Conservation (phyloP, 1,284 basidiomycete species). For the Apiotrichum siamense region DNA sequence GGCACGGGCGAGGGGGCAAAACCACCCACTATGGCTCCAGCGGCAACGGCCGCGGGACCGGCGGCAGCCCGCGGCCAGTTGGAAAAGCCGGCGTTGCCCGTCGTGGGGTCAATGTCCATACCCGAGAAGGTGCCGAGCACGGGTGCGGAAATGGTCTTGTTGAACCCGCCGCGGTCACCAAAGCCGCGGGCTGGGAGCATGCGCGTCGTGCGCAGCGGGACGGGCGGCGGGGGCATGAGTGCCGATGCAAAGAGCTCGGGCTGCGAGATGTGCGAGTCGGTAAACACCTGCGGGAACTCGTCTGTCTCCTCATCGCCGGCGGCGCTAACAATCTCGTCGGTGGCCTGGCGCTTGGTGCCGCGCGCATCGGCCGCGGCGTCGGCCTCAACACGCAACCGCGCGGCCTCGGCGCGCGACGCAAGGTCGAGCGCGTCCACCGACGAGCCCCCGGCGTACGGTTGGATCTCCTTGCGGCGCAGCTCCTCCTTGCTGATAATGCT, state of each 20-base stretch:
- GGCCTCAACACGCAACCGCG: neutral
- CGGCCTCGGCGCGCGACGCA: slow-evolving; percentile 6
- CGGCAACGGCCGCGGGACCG: neutral
- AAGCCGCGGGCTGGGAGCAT: slow-evolving; percentile 7
- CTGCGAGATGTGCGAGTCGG: slow-evolving; percentile 24
- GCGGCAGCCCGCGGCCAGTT: neutral
- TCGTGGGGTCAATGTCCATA: slow-evolving; percentile 28
- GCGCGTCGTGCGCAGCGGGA: slow-evolving; percentile 8
- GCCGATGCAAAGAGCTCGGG: slow-evolving; percentile 27
- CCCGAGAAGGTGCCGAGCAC: slow-evolving; percentile 29
- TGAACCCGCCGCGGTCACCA: too few relatives aligned
- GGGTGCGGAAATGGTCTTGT: slow-evolving; percentile 38
- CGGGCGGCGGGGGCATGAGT: slow-evolving; percentile 14
- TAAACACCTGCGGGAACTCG: slow-evolving; percentile 41
- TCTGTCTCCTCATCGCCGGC: too few relatives aligned
- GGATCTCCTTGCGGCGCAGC: slow-evolving; percentile 24
- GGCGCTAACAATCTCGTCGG: too few relatives aligned
- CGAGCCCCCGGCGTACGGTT: slow-evolving; percentile 23
- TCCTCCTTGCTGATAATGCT: slow-evolving; percentile 29
- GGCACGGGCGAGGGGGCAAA: neutral
- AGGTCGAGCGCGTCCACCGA: slow-evolving; percentile 9
- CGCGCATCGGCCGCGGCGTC: neutral
- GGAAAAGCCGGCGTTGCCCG: neutral
- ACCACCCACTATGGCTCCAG: neutral
- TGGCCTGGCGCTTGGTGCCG: too few relatives aligned